Conservation (phyloP, 495 filamentous ascomycete genomes). For the Hypoxylon cercidicola region DNA sequence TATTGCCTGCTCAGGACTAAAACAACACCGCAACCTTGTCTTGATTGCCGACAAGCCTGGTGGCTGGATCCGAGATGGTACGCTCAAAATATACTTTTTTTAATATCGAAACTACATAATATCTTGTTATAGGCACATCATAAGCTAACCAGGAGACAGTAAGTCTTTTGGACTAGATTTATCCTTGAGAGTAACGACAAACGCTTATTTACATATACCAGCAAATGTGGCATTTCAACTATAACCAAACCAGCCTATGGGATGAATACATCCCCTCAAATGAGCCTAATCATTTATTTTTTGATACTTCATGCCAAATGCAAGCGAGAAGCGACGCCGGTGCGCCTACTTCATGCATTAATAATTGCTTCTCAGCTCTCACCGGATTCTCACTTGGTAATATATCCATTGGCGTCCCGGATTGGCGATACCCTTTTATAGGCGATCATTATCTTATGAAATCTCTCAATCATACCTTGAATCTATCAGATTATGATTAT, state of each 20-base stretch:
- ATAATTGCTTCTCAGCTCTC: conserved; percentile 11
- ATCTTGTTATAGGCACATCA: too few species aligned
- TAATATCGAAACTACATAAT: too few species aligned
- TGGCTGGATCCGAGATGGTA: conserved; percentile 36
- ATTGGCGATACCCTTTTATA: conserved; percentile 29
- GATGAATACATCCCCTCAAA: conserved; percentile 30
- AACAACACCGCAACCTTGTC: conserved; percentile 20
- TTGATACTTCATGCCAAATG: conserved; percentile 27
- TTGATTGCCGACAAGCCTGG: conserved; percentile 24
- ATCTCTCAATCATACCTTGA: too few species aligned
- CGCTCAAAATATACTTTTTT: conserved; percentile 16
- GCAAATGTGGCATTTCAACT: conserved; percentile 35
- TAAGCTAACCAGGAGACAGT: too few species aligned
- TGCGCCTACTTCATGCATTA: background rate
- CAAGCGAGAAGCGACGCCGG: background rate
- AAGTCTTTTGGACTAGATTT: too few species aligned
- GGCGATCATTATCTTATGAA: background rate
- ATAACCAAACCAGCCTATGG: conserved; percentile 34
- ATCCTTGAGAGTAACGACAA: background rate
- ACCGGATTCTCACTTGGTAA: conserved; percentile 5
- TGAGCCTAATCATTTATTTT: conserved; percentile 38
- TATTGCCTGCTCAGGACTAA: conserved; percentile 20
- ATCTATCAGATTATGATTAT: too few species aligned
- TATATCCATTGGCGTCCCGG: background rate
- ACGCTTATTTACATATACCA: conserved; percentile 12